Percentiles rank a stretch among this genome's conserved stretches.
Evolutionary conservation across 2,329 filamentous ascomycete genomes (phyloP).

Genomic region (Aspergillus latus): DNA sequence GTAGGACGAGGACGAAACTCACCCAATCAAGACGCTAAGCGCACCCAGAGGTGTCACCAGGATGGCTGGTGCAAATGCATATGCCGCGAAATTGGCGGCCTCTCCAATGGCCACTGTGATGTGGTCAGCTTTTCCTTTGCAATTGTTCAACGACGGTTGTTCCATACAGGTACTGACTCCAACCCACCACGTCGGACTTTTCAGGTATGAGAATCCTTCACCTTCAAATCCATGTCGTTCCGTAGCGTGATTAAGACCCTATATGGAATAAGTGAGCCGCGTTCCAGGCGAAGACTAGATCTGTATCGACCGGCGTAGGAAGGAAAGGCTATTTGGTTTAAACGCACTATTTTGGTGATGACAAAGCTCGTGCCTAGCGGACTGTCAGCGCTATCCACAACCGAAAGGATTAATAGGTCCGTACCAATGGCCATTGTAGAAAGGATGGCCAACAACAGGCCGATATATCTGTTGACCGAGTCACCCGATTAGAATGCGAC

Average conservation of each 20-base stretch:
- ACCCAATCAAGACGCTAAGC: conserved; percentile 87
- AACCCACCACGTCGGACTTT: conserved; percentile 95
- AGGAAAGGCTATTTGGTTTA: conserved; percentile 8
- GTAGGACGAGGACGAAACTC: conserved; percentile 21
- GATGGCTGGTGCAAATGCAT: conserved; percentile 98
- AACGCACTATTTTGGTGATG: conserved; percentile 90
- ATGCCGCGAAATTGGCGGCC: conserved; percentile 95
- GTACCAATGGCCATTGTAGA: conserved; percentile 51
- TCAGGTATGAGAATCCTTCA: conserved; percentile 90
- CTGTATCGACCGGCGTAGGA: conserved; percentile 12
- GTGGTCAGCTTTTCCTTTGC: conserved; percentile 23
- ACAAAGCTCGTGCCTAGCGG: conserved; percentile 85
- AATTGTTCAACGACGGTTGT: conserved; percentile 16
- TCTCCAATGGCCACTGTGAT: conserved; percentile 81
- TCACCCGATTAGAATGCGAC: conserved; percentile 22
- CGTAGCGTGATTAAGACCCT: conserved; percentile 88
- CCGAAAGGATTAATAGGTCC: conserved; percentile 7
- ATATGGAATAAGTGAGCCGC: conserved; percentile 23
- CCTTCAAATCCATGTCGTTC: conserved; percentile 94
- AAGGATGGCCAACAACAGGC: conserved; percentile 47
- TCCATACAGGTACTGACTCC: conserved; percentile 81
- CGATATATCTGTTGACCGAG: conserved; percentile 43
- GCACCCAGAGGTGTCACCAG: conserved; percentile 93
- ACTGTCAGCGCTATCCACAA: conserved; percentile 14
- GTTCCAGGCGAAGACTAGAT: conserved; percentile 2